Percentiles rank a stretch among this genome's conserved stretches.
These are phyloP conservation scores for Thinopyrum elongatum DNA, from an alignment of 176 grass and related monocot genomes.

Conservation along the genomic window DNA sequence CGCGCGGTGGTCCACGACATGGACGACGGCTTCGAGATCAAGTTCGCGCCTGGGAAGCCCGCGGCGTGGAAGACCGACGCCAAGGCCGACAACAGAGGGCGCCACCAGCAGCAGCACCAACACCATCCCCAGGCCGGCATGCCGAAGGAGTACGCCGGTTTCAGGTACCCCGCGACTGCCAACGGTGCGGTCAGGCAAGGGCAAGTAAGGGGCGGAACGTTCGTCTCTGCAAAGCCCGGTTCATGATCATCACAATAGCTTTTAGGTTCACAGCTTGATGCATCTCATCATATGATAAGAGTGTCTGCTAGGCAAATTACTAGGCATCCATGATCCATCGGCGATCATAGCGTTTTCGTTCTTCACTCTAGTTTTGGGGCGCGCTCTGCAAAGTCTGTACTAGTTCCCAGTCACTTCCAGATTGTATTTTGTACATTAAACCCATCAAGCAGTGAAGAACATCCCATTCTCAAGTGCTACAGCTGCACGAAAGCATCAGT, in stretches of 20 bases:
- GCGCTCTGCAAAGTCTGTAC: constrained; percentile 25
- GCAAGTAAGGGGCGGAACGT: constrained; percentile 41
- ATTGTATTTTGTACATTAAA: constrained; percentile 52
- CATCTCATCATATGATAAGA: constrained; percentile 33
- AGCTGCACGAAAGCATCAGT: constrained; percentile 36
- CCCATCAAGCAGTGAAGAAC: constrained; percentile 57
- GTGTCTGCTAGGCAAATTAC: not conserved
- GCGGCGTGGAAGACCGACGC: constrained; percentile 52
- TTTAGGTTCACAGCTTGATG: constrained; percentile 52
- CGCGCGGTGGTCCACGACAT: constrained; percentile 66
- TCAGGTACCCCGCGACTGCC: constrained; percentile 43
- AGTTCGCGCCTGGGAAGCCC: constrained; percentile 68
- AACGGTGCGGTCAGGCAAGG: constrained; percentile 48
- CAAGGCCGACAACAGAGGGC: constrained; percentile 36
- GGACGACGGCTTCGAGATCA: constrained; percentile 77
- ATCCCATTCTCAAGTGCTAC: constrained; percentile 22
- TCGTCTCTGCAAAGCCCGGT: constrained; percentile 48
- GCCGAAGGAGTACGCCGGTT: constrained; percentile 47
- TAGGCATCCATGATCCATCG: not conserved
- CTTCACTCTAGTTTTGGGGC: constrained; percentile 64
- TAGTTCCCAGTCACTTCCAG: constrained; percentile 33
- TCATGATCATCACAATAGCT: constrained; percentile 39
- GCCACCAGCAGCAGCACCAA: not conserved
- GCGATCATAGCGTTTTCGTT: constrained; percentile 25
- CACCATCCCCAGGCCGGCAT: constrained; percentile 24